Evolutionary conservation across 2,329 filamentous ascomycete genomes (phyloP), one percentile per base, ranked within the genome.

Genomic region (Beauveria bassiana): DNA sequence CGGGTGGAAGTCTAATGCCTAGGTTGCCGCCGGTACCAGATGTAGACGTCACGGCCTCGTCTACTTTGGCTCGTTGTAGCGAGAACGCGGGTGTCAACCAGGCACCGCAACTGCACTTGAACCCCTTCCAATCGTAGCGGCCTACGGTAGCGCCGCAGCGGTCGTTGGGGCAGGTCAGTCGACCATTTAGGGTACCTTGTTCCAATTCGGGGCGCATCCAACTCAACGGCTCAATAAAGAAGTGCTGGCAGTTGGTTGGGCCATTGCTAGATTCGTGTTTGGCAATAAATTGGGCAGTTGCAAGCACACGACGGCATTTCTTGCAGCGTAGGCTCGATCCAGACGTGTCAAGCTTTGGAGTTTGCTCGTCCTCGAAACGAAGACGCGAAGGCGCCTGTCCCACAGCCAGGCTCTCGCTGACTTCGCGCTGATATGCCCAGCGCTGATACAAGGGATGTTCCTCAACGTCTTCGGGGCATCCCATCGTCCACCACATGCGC

Each of bases 121-220:
- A 88, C 16, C 95, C 95, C 72, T 96, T 91, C 95, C 95, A 99
- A 58, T 93, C 90, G 71, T 97, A 99, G 68, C 95, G 90, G 45
- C 95, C 95, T 53, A 98, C 85, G 58, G 91, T 91, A 46, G 90
- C 86, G 52, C 84, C 85, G 73, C 95, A 99, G 69, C 88, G 89
- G 9, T 72, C 63, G 67, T 87, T 89, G 10, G 95, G 93, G 70
- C 95, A 99, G 62, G 86, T 84, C 38, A 99, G 79, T 10, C 93
- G 86, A 26, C 95, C 95, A 63, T 93, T 90, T 26, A 98, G 80
- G 64, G 87, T 85, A 31, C 90, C 92, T 69, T 89, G 83, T 68
- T 93, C 89, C 3, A 99, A 84, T 68, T 88, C 87, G 1, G 86
- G 79, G 7, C 90, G 86, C 95, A 99, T 99, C 95, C 95, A 99